These are phyloP conservation scores for Silene coronaria DNA, from an alignment of 179 eudicot species.

Conservation along the genomic window DNA sequence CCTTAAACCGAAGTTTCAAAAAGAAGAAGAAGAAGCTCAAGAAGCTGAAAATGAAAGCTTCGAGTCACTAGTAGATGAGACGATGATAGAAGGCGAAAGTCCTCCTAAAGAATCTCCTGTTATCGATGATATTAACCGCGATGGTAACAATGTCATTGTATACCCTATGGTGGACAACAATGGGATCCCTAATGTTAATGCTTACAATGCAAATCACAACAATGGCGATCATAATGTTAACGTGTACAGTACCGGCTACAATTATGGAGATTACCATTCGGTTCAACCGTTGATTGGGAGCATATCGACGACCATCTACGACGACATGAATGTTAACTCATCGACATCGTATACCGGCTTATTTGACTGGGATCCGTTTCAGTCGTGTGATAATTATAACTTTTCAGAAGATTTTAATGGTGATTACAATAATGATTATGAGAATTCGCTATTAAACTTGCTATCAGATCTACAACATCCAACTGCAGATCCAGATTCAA, in stretches of 20 bases:
- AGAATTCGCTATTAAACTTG: not conserved
- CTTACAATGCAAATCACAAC: not conserved
- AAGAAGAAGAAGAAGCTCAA: not conserved
- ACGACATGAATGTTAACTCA: not conserved
- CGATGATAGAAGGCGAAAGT: not conserved
- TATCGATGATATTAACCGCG: not conserved
- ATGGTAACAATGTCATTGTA: not conserved
- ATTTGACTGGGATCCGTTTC: not conserved
- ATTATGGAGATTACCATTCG: not conserved
- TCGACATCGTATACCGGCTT: not conserved
- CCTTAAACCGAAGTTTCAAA: not conserved
- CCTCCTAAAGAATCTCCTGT: not conserved
- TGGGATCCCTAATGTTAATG: not conserved
- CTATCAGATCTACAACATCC: not conserved
- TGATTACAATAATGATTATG: not conserved
- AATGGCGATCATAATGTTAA: not conserved
- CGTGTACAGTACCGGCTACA: not conserved
- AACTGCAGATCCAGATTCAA: not conserved
- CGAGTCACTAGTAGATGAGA: not conserved
- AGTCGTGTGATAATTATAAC: not conserved
- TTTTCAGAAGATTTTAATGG: not conserved
- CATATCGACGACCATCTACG: not conserved
- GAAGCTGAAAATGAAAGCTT: not conserved
- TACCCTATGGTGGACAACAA: not conserved
- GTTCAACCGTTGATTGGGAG: not conserved